A percentile compares a stretch with the other conserved stretches of the same genome.
phyloP scores from a whole-genome alignment of 495 filamentous ascomycete species.

The Aspergillus ellipticus region DNA sequence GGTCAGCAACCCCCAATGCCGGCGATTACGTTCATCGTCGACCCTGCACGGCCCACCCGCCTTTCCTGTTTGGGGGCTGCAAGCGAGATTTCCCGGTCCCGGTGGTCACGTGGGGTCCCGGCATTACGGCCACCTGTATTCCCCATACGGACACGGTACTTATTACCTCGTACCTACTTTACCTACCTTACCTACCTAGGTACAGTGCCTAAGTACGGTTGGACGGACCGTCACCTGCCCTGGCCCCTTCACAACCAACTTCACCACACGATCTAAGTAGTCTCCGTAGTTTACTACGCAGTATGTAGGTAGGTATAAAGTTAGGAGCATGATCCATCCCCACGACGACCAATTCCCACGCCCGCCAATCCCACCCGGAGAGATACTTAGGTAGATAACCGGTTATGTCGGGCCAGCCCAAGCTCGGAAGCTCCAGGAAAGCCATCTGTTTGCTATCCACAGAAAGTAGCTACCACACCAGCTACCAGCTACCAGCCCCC shows the following conservation, averaged over 20 bases:
- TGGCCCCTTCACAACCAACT: no score
- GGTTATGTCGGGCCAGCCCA: neutral
- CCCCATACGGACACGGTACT: neutral
- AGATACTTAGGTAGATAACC: neutral
- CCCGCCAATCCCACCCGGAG: neutral
- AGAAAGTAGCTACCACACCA: no score
- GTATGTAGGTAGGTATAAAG: no score
- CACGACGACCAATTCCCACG: neutral
- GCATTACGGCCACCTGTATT: neutral
- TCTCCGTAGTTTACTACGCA: no score
- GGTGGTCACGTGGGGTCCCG: constrained; percentile 5
- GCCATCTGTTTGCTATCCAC: neutral
- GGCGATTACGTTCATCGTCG: constrained; percentile 12
- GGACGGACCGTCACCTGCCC: no score
- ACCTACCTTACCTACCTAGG: no score
- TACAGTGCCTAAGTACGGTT: no score
- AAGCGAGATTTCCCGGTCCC: constrained; percentile 9
- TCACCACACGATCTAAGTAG: no score
- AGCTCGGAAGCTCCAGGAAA: constrained; percentile 3
- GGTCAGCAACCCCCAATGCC: neutral
- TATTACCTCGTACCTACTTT: no score
- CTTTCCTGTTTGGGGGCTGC: constrained; percentile 9
- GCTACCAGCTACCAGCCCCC: neutral
- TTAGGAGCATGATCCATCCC: neutral
- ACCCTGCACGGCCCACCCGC: constrained; percentile 10